Conservation (phyloP, 2,329 filamentous ascomycete species). For the Ascochyta lentis region DNA sequence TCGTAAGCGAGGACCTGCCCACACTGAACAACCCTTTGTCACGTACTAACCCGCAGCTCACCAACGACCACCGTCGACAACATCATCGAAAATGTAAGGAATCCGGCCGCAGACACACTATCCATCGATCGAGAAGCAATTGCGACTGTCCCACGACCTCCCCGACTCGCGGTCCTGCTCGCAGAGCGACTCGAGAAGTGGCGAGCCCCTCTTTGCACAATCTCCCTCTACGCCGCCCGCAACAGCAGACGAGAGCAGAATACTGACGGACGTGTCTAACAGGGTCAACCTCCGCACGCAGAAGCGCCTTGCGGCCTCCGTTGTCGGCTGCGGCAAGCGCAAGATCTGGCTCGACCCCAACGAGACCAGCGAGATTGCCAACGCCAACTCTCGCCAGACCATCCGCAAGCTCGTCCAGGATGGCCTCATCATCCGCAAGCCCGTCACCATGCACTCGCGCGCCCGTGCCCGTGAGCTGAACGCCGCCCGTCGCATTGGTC, state of each 20-base stretch:
- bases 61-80: slow-evolving; percentile 49
- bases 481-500: slow-evolving; percentile 90
- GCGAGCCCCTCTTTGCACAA: slow-evolving; percentile 45
- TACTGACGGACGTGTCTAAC: slow-evolving; percentile 45
- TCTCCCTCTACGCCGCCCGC: slow-evolving; percentile 26
- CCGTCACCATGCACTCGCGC: slow-evolving; percentile 99
- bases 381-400: slow-evolving; percentile 99
- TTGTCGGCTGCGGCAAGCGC: slow-evolving; percentile 98
- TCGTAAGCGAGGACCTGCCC: slow-evolving; percentile 10
- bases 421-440: slow-evolving; percentile 99
- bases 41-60: slow-evolving; percentile 28
- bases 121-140: slow-evolving; percentile 27
- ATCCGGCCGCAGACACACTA: slow-evolving; percentile 25
- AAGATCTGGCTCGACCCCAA: slow-evolving; percentile 99
- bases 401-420: slow-evolving; percentile 99
- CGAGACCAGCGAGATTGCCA: slow-evolving; percentile 98
- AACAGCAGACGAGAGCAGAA: slow-evolving; percentile 26
- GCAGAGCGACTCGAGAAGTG: slow-evolving; percentile 36
- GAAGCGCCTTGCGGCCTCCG: slow-evolving; percentile 99
- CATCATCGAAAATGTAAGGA: slow-evolving; percentile 53
- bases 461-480: slow-evolving; percentile 94
- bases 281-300: slow-evolving; percentile 99
- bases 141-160: slow-evolving; percentile 23
- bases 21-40: slow-evolving; percentile 14
- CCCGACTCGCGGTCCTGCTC: slow-evolving; percentile 32